These are phyloP conservation scores for Irpex sp. DNA, from an alignment of 1,284 basidiomycete genomes.

Conservation along the genomic window DNA sequence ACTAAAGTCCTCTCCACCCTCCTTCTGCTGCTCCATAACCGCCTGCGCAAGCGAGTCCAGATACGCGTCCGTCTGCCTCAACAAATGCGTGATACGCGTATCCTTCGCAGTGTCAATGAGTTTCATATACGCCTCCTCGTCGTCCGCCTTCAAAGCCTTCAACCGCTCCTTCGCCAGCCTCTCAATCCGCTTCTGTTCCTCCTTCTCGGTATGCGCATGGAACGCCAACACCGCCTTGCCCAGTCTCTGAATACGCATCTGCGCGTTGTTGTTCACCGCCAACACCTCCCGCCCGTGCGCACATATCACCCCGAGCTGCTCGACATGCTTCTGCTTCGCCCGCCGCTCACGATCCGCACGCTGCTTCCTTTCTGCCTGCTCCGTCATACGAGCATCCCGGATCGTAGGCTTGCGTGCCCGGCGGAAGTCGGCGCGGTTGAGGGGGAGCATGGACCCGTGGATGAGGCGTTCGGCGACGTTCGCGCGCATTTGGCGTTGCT, in stretches of 20 bases:
- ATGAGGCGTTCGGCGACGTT: slow-evolving; percentile 86
- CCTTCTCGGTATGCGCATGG: slow-evolving; percentile 91
- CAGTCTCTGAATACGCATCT: slow-evolving; percentile 81
- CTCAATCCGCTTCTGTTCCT: slow-evolving; percentile 98
- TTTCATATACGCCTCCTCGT: slow-evolving; percentile 99
- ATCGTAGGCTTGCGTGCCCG: slow-evolving; percentile 85
- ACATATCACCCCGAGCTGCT: slow-evolving; percentile 89
- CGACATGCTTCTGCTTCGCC: slow-evolving; percentile 95
- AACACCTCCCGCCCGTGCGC: slow-evolving; percentile 80
- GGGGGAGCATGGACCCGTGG: slow-evolving; percentile 87
- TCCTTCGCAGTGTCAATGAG: slow-evolving; percentile 99
- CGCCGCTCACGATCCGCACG: slow-evolving; percentile 89
- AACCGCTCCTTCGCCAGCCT: slow-evolving; percentile 97
- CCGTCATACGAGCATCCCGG: slow-evolving; percentile 88
- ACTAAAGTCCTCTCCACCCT: slow-evolving; percentile 47
- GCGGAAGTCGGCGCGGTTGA: slow-evolving; percentile 91
- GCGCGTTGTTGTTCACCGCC: slow-evolving; percentile 55
- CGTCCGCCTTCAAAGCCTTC: slow-evolving; percentile 95
- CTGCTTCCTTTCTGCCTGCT: slow-evolving; percentile 90
- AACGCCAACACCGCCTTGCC: slow-evolving; percentile 86
- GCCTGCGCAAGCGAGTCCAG: slow-evolving; percentile 95
- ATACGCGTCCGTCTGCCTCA: slow-evolving; percentile 94
- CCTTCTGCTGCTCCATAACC: slow-evolving; percentile 91
- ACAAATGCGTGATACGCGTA: slow-evolving; percentile 95
- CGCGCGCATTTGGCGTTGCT: slow-evolving; percentile 85